These are phyloP conservation scores for Trifolium pratense DNA, from an alignment of 306 rosid species.

Conservation along the genomic window DNA sequence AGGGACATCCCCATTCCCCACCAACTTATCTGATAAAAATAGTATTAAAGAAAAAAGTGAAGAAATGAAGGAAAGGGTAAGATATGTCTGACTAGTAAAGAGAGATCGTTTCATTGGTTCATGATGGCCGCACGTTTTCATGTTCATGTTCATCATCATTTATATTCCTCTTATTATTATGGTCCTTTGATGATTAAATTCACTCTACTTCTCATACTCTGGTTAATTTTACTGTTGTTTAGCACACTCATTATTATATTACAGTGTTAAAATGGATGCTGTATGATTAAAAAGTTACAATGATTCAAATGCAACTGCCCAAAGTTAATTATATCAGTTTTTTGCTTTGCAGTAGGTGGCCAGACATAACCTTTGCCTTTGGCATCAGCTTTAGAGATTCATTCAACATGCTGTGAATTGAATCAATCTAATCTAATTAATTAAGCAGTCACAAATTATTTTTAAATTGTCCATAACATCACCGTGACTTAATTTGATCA, in stretches of 20 bases:
- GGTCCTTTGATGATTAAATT: slow-evolving; percentile 42
- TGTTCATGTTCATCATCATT: slow-evolving; percentile 46
- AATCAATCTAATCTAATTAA: not conserved
- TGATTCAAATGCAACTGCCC: slow-evolving; percentile 33
- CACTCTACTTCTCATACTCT: slow-evolving; percentile 29
- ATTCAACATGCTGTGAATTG: slow-evolving; percentile 18
- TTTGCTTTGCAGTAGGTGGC: slow-evolving; percentile 21
- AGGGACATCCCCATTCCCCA: slow-evolving; percentile 39
- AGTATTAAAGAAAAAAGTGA: slow-evolving; percentile 12
- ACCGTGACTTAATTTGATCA: slow-evolving; percentile 21
- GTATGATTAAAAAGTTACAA: slow-evolving; percentile 44
- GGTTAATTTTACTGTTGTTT: slow-evolving; percentile 42
- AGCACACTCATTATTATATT: slow-evolving; percentile 41
- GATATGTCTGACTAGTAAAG: slow-evolving; percentile 41
- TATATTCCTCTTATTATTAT: slow-evolving; percentile 50
- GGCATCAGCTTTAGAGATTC: slow-evolving; percentile 21
- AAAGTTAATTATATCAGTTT: slow-evolving; percentile 28
- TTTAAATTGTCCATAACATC: slow-evolving; percentile 8
- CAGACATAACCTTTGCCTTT: not conserved
- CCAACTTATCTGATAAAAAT: slow-evolving; percentile 32
- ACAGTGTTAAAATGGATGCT: slow-evolving; percentile 34
- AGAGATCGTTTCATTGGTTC: slow-evolving; percentile 59
- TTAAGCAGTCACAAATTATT: slow-evolving; percentile 22
- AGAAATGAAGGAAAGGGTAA: slow-evolving; percentile 6
- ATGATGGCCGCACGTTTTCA: slow-evolving; percentile 87